phyloP scores from a whole-genome alignment of 345 rosid genomes.

The Geranium rotundifolium region DNA sequence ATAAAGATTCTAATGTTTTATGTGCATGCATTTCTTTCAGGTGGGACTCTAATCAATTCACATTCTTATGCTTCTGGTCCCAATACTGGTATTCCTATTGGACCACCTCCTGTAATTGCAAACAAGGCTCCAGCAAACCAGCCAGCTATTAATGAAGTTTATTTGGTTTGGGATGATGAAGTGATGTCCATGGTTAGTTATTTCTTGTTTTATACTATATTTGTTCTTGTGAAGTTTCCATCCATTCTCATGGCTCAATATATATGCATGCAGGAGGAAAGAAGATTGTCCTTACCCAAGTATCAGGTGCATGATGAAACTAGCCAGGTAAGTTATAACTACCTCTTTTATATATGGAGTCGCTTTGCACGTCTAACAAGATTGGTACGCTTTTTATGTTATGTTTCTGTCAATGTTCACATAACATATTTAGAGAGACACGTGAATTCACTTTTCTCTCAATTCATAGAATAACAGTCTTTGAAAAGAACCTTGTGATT shows the following conservation, averaged over 20 bases:
- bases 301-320: constrained; percentile 99
- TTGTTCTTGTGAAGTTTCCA: neutral
- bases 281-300: constrained; percentile 77
- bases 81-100: constrained; percentile 88
- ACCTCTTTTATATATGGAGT: constrained; percentile 33
- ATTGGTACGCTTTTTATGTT: constrained; percentile 52
- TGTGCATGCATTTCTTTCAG: constrained; percentile 17
- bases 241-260: neutral
- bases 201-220: neutral
- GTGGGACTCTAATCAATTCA: constrained; percentile 39
- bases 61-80: constrained; percentile 98
- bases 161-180: constrained; percentile 31
- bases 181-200: constrained; percentile 78
- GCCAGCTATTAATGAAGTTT: constrained; percentile 77
- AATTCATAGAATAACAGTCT: no score
- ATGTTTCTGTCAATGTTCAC: constrained; percentile 18
- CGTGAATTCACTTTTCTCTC: no score
- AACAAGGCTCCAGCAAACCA: constrained; percentile 74
- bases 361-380: constrained; percentile 58
- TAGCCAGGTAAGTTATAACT: constrained; percentile 98
- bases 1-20: neutral
- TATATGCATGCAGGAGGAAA: constrained; percentile 72
- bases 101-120: constrained; percentile 98
- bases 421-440: no score
- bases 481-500: no score